Evolutionary conservation across 305 asterid species (phyloP).

Genomic region (Fraxinus baroniana): DNA sequence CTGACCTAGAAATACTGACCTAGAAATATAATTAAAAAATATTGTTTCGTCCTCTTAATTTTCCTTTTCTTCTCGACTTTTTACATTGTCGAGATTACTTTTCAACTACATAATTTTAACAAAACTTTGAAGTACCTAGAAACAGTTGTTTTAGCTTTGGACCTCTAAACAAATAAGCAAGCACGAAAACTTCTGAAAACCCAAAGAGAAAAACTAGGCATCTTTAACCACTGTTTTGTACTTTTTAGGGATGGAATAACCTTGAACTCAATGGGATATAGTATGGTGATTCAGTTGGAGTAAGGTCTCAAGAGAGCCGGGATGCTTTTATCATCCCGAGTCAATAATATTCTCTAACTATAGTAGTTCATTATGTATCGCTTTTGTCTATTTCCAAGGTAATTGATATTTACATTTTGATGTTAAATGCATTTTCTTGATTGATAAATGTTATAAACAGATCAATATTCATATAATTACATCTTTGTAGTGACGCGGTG

Average conservation of each 20-base stretch:
- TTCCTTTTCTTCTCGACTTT: background rate
- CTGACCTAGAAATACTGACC: too few species aligned
- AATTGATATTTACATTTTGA: background rate
- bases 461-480: background rate
- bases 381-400: background rate
- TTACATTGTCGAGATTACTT: background rate
- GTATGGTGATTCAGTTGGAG: background rate
- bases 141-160: background rate
- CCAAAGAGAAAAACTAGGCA: background rate
- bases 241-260: background rate
- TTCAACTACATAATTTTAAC: background rate
- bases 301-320: background rate
- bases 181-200: background rate
- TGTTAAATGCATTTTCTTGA: conserved; percentile 3
- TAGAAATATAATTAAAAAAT: background rate
- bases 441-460: conserved; percentile 10
- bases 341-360: background rate
- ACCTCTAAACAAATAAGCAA: background rate
- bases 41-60: background rate
- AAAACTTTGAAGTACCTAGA: background rate
- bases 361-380: background rate
- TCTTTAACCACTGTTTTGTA: background rate
- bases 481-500: conserved; percentile 52
- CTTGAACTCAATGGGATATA: background rate
- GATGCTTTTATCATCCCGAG: background rate